Conservation (phyloP, 768 basidiomycete genomes). For the Lepiota brunneoincarnata region DNA sequence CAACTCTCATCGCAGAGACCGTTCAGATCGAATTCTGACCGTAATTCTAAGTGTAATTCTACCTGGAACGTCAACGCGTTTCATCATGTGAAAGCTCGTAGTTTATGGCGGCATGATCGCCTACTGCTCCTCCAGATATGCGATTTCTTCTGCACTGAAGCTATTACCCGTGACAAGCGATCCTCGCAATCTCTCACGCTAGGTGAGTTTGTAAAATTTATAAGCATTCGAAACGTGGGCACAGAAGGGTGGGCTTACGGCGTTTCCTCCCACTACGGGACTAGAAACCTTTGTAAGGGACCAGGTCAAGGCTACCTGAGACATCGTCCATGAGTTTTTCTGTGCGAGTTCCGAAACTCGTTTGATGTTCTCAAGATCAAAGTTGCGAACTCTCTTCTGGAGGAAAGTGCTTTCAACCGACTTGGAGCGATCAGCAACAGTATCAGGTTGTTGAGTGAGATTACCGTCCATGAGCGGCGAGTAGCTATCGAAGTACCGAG, state of each 20-base stretch:
- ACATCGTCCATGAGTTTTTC: background rate
- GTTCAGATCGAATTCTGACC: no score
- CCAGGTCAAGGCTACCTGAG: background rate
- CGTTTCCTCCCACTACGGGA: background rate
- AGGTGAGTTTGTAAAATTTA: no score
- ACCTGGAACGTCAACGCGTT: no score
- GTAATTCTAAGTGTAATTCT: no score
- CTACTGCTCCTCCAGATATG: background rate
- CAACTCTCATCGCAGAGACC: no score
- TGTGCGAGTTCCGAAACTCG: background rate
- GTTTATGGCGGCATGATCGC: background rate
- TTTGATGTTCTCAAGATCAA: background rate
- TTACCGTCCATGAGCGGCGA: background rate
- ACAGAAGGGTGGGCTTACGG: no score
- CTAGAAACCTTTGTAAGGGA: background rate
- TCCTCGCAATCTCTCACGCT: background rate
- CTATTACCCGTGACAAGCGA: background rate
- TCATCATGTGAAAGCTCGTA: background rate
- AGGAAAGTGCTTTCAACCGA: background rate
- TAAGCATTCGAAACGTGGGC: no score
- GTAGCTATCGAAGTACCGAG: no score
- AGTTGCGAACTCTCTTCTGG: background rate
- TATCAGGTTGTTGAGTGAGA: background rate
- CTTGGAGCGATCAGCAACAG: background rate
- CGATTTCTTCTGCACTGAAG: background rate